A percentile compares a stretch with the other conserved stretches of the same genome.
These are phyloP conservation scores for Nakazawaea ishiwadae DNA, from an alignment of 805 yeast genomes.

Conservation along the genomic window DNA sequence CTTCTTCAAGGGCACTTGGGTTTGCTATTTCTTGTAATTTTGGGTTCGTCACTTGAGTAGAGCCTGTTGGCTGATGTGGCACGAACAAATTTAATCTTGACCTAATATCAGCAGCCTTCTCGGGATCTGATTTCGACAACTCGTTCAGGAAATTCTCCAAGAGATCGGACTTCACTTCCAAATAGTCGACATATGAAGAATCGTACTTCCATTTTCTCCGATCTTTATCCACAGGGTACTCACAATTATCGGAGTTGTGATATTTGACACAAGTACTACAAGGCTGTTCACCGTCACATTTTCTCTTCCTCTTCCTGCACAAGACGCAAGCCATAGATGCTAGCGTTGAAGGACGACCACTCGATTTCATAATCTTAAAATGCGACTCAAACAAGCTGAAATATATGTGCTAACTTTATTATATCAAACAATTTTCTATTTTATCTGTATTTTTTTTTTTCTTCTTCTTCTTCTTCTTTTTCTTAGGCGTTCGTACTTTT, in stretches of 20 bases:
- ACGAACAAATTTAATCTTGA: slow-evolving; percentile 10
- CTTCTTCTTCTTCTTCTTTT: too few relatives aligned
- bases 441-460: too few relatives aligned
- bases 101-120: slow-evolving; percentile 8
- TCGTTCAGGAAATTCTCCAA: slow-evolving; percentile 22
- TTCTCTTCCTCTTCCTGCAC: slow-evolving; percentile 24
- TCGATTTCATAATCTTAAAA: slow-evolving; percentile 6
- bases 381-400: too few relatives aligned
- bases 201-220: slow-evolving; percentile 26
- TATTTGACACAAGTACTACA: slow-evolving; percentile 26
- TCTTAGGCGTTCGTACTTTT: too few relatives aligned
- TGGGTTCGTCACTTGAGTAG: slow-evolving; percentile 7
- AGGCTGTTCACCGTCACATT: slow-evolving; percentile 25
- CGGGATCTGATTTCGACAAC: slow-evolving; percentile 20
- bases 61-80: slow-evolving; percentile 15
- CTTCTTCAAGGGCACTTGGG: slow-evolving; percentile 27
- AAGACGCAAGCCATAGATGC: slow-evolving; percentile 13
- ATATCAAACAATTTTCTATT: too few relatives aligned
- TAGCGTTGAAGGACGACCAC: slow-evolving; percentile 2
- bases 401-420: too few relatives aligned
- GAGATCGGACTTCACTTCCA: slow-evolving; percentile 25
- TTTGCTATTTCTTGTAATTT: slow-evolving; percentile 16
- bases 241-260: slow-evolving; percentile 18
- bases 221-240: slow-evolving; percentile 20
- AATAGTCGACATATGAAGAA: slow-evolving; percentile 25